Percentiles rank a stretch among this genome's conserved stretches.
These are phyloP conservation scores for Collybiopsis confluens DNA, from an alignment of 768 basidiomycete genomes.

Conservation along the genomic window DNA sequence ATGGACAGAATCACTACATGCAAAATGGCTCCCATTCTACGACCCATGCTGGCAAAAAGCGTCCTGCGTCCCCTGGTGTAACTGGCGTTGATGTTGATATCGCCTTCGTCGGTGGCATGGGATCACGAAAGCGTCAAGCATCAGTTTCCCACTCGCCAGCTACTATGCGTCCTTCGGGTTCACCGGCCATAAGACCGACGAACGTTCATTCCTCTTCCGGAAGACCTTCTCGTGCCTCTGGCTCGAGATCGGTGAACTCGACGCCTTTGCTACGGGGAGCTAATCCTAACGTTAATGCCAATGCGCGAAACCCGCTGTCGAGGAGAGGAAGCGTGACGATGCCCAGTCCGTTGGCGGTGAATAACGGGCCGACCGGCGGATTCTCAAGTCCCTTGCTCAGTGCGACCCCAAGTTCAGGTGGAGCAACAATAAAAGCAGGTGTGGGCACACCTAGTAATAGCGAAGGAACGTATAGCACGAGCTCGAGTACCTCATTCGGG, in stretches of 20 bases:
- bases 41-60: conserved; percentile 35
- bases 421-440: background rate
- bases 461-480: background rate
- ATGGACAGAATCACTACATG: conserved; percentile 1
- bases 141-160: conserved; percentile 4
- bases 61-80: conserved; percentile 51
- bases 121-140: conserved; percentile 18
- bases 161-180: conserved; percentile 4
- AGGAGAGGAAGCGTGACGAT: conserved; percentile 6
- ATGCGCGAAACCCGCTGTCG: background rate
- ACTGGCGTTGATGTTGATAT: conserved; percentile 34
- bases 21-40: conserved; percentile 11
- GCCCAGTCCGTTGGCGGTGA: conserved; percentile 9
- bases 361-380: background rate
- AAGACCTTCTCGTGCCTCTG: conserved; percentile 12
- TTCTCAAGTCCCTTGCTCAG: background rate
- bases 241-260: conserved; percentile 52
- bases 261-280: conserved; percentile 52
- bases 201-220: background rate
- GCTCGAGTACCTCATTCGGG: background rate
- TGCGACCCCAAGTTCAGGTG: background rate
- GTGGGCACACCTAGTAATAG: background rate
- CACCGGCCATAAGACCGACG: background rate
- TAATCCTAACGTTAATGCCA: background rate
- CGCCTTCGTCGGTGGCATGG: background rate